phyloP scores from a whole-genome alignment of 208 protist species.

The Spongospora subterranea region DNA sequence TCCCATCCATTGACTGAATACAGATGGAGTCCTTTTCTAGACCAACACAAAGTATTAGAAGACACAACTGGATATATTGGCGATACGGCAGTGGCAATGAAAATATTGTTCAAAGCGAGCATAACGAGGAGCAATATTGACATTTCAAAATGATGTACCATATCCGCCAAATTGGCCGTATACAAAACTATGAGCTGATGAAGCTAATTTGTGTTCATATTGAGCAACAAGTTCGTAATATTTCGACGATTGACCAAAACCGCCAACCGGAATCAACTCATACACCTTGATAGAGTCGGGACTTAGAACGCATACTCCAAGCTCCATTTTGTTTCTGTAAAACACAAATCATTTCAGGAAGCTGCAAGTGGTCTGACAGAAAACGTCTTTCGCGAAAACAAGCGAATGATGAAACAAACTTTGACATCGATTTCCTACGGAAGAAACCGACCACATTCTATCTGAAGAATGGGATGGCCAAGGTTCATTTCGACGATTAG shows the following conservation, averaged over 20 bases:
- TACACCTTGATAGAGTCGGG: background rate
- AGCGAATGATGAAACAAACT: background rate
- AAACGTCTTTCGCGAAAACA: too few relatives aligned
- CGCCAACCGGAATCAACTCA: slow-evolving; percentile 31
- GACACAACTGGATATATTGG: too few relatives aligned
- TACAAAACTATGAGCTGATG: slow-evolving; percentile 30
- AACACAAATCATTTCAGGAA: too few relatives aligned
- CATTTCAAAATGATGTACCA: too few relatives aligned
- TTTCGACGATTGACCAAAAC: background rate
- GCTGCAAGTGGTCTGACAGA: too few relatives aligned
- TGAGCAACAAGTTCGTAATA: background rate
- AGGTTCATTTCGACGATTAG: slow-evolving; percentile 26
- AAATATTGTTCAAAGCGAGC: too few relatives aligned
- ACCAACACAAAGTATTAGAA: too few relatives aligned
- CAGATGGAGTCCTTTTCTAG: slow-evolving; percentile 47
- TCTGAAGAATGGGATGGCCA: slow-evolving; percentile 15
- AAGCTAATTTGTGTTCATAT: slow-evolving; percentile 8
- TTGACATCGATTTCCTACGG: background rate
- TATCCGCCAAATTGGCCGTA: slow-evolving; percentile 44
- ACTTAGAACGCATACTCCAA: background rate
- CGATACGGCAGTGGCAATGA: too few relatives aligned
- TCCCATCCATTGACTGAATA: slow-evolving; percentile 44
- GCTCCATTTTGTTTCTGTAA: background rate
- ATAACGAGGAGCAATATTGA: too few relatives aligned
- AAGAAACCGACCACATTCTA: background rate